These are phyloP conservation scores for Leptoxyphium fumago DNA, from an alignment of 2,329 filamentous ascomycete genomes.

Conservation along the genomic window DNA sequence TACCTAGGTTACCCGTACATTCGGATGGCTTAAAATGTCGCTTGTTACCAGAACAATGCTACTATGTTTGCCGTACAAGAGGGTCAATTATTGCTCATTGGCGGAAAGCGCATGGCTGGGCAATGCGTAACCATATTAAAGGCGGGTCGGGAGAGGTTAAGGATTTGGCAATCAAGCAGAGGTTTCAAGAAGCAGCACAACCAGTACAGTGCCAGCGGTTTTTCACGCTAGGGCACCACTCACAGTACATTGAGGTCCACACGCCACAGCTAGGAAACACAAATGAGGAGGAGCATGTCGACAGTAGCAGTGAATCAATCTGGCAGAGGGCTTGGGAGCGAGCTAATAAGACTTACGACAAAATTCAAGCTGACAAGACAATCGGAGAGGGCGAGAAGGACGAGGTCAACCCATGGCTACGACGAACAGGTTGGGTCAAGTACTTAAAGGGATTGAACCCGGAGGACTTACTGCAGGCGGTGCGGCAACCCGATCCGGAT, in stretches of 20 bases:
- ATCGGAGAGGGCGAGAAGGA: neutral
- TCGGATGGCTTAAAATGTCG: neutral
- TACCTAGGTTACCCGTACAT: neutral
- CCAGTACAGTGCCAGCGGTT: neutral
- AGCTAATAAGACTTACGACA: neutral
- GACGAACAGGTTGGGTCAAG: neutral
- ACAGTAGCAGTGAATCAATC: neutral
- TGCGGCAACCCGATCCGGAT: neutral
- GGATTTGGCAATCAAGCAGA: neutral
- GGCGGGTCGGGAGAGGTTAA: neutral
- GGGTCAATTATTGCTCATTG: neutral
- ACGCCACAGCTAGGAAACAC: neutral
- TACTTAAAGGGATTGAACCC: neutral
- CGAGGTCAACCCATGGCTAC: neutral
- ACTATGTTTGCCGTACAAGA: neutral
- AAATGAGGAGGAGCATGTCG: neutral
- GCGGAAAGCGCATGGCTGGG: neutral
- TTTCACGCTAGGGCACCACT: neutral
- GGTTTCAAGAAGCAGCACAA: neutral
- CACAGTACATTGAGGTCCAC: neutral
- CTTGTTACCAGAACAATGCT: neutral
- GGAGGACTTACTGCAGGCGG: neutral
- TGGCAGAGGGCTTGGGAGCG: neutral
- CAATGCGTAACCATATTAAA: neutral
- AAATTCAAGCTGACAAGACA: neutral